These are phyloP conservation scores for Fraxinus xanthoxyloides DNA, from an alignment of 305 asterid genomes.

Conservation along the genomic window DNA sequence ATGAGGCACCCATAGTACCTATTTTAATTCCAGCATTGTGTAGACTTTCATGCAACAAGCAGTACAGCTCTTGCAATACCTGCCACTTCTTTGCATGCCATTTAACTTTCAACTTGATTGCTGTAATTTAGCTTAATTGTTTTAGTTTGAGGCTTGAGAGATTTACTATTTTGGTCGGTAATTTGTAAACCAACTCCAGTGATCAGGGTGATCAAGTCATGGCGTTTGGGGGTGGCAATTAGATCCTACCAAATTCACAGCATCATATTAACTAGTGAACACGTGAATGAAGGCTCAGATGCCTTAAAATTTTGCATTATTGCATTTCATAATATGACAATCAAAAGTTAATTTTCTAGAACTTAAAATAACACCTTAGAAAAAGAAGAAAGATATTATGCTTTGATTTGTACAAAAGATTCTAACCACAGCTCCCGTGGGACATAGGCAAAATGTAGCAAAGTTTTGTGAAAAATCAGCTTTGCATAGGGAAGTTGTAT, in stretches of 20 bases:
- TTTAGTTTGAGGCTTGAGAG: neutral
- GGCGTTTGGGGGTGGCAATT: neutral
- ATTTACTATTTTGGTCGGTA: neutral
- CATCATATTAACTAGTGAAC: neutral
- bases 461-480: neutral
- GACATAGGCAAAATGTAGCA: neutral
- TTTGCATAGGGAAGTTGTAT: neutral
- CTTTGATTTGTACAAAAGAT: neutral
- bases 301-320: neutral
- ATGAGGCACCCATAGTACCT: neutral
- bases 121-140: neutral
- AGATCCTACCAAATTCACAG: neutral
- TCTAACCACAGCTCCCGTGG: neutral
- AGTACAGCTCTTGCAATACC: neutral
- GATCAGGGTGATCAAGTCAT: neutral
- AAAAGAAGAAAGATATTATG: neutral
- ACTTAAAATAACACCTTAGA: neutral
- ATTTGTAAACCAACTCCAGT: neutral
- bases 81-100: neutral
- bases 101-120: neutral
- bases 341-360: neutral
- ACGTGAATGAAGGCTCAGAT: neutral
- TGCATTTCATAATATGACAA: neutral
- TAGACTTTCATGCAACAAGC: neutral
- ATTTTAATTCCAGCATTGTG: neutral